These are phyloP conservation scores for Pseudocercospora musae DNA, from an alignment of 2,329 filamentous ascomycete genomes.

Conservation along the genomic window DNA sequence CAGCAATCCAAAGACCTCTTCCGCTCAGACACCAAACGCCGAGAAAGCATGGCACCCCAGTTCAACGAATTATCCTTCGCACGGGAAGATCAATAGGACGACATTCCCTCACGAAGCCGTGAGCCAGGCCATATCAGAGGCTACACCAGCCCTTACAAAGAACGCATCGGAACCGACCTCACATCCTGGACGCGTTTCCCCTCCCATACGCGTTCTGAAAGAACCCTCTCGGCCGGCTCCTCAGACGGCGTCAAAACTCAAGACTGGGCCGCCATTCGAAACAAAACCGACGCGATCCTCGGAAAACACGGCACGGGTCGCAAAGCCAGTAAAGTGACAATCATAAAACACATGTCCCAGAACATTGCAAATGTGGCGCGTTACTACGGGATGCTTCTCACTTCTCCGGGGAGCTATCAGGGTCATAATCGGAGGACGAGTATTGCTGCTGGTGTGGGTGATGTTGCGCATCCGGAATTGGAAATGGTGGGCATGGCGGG, in stretches of 20 bases:
- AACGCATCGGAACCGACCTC: constrained; percentile 27
- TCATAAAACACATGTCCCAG: constrained; percentile 21
- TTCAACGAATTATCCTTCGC: constrained; percentile 3
- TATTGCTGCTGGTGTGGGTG: constrained; percentile 39
- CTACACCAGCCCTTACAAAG: not conserved
- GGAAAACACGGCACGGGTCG: not conserved
- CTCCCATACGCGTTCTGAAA: constrained; percentile 43
- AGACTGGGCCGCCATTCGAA: constrained; percentile 13
- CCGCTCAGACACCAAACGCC: constrained; percentile 10
- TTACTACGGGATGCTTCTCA: constrained; percentile 46
- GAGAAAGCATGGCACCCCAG: constrained; percentile 2
- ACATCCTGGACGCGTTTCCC: constrained; percentile 47
- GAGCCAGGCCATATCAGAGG: not conserved
- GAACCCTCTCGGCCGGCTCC: constrained; percentile 40
- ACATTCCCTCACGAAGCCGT: not conserved
- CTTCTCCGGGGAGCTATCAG: constrained; percentile 40
- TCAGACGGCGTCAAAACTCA: constrained; percentile 37
- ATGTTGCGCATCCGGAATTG: constrained; percentile 46
- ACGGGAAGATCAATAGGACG: constrained; percentile 2
- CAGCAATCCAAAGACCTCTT: constrained; percentile 13
- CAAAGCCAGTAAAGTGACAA: constrained; percentile 11
- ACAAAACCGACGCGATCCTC: not conserved
- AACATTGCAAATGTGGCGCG: constrained; percentile 41
- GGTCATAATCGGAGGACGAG: constrained; percentile 46
- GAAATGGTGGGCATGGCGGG: constrained; percentile 38